phyloP scores from a whole-genome alignment of 345 rosid species.

The Leavenworthia alabamica region DNA sequence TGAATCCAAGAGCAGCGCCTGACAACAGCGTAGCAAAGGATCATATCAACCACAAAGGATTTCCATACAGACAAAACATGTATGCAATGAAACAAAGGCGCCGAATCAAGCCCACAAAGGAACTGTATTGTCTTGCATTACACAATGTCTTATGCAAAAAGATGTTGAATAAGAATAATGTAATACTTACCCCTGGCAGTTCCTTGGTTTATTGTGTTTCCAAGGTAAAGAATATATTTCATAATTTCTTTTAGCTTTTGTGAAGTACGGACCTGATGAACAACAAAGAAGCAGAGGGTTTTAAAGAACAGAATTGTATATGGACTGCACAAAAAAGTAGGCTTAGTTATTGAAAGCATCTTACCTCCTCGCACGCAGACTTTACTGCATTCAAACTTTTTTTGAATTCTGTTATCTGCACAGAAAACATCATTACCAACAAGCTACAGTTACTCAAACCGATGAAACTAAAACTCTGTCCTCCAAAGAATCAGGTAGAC shows the following conservation, averaged over 20 bases:
- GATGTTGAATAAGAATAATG: neutral
- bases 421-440: neutral
- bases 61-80: constrained; percentile 1
- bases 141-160: neutral
- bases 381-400: constrained; percentile 78
- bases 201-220: constrained; percentile 93
- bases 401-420: constrained; percentile 77
- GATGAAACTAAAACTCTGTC: neutral
- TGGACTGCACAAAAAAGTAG: constrained; percentile 5
- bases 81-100: constrained; percentile 2
- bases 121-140: neutral
- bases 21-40: constrained; percentile 23
- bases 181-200: constrained; percentile 82
- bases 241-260: constrained; percentile 81
- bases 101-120: too few species aligned
- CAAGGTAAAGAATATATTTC: constrained; percentile 87
- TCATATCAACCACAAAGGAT: constrained; percentile 7
- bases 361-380: constrained; percentile 91
- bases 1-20: constrained; percentile 99
- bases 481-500: constrained; percentile 13
- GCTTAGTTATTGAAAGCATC: constrained; percentile 12
- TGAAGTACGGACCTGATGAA: constrained; percentile 72
- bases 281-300: constrained; percentile 9
- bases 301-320: neutral
- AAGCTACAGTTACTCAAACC: too few species aligned